These are phyloP conservation scores for Hericium coralloides DNA, from an alignment of 768 basidiomycete genomes.

Conservation along the genomic window DNA sequence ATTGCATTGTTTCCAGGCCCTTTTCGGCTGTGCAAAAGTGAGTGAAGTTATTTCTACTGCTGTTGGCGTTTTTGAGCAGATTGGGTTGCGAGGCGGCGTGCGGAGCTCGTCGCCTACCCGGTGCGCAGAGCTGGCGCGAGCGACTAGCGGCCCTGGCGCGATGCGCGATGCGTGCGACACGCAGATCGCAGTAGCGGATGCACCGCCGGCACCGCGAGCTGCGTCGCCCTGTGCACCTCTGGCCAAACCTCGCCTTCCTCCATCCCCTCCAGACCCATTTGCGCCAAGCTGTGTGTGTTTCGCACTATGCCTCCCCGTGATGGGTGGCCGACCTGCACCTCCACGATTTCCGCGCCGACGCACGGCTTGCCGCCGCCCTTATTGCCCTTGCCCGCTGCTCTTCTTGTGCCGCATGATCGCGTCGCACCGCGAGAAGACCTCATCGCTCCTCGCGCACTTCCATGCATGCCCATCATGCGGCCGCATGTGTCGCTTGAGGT, in stretches of 20 bases:
- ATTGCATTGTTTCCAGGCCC: no score
- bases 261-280: background rate
- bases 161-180: conserved; percentile 4
- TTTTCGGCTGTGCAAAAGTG: no score
- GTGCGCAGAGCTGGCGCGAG: conserved; percentile 19
- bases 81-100: no score
- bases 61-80: no score
- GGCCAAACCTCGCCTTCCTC: conserved; percentile 16
- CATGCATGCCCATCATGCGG: conserved; percentile 67
- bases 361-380: conserved; percentile 36
- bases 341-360: conserved; percentile 41
- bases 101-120: conserved; percentile 64
- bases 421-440: conserved; percentile 68
- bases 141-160: background rate
- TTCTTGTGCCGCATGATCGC: conserved; percentile 75
- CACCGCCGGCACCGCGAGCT: conserved; percentile 9
- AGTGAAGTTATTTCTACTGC: no score
- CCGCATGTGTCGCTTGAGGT: conserved; percentile 68
- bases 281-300: background rate
- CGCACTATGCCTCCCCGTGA: conserved; percentile 26
- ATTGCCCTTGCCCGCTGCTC: conserved; percentile 27
- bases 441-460: conserved; percentile 65
- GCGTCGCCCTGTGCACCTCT: conserved; percentile 7
- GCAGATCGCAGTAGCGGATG: conserved; percentile 9
- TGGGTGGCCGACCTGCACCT: conserved; percentile 50